A percentile compares a stretch with the other conserved stretches of the same genome.
These are phyloP conservation scores for Alternaria angustiovoidea DNA, from an alignment of 2,329 filamentous ascomycete species.

Conservation along the genomic window DNA sequence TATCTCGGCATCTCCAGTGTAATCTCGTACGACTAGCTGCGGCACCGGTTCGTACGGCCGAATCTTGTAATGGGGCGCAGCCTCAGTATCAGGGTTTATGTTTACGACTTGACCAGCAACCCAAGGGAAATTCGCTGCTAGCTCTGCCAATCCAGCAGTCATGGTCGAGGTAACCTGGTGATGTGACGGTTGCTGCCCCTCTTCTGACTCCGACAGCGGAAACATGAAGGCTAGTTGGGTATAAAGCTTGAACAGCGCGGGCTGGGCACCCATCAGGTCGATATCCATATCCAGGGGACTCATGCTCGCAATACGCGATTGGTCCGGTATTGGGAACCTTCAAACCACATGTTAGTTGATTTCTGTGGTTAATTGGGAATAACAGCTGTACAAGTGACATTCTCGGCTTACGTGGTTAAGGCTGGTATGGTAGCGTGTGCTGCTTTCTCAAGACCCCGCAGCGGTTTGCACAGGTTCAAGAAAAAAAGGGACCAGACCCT, in stretches of 20 bases:
- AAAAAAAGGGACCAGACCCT: no score
- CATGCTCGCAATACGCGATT: conserved; percentile 4
- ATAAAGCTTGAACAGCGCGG: conserved; percentile 55
- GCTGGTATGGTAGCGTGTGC: background rate
- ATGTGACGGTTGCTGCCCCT: conserved; percentile 2
- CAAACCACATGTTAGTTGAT: background rate
- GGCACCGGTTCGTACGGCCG: conserved; percentile 43
- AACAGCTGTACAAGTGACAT: background rate
- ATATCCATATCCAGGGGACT: conserved; percentile 35
- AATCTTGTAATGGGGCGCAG: conserved; percentile 53
- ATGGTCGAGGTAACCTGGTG: conserved; percentile 18
- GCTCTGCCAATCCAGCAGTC: conserved; percentile 26
- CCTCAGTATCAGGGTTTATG: conserved; percentile 44
- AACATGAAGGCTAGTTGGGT: conserved; percentile 58
- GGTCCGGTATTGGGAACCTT: background rate
- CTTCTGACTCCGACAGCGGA: conserved; percentile 30
- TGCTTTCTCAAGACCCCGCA: background rate
- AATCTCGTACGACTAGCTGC: conserved; percentile 55
- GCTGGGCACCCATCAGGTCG: conserved; percentile 56
- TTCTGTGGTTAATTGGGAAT: background rate
- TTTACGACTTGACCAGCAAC: conserved; percentile 51
- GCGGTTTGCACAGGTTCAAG: background rate
- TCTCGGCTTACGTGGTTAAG: background rate
- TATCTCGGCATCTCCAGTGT: conserved; percentile 46
- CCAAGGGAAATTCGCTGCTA: conserved; percentile 58